phyloP scores from a whole-genome alignment of 139 green algal species.

The Penium margaritaceum region DNA sequence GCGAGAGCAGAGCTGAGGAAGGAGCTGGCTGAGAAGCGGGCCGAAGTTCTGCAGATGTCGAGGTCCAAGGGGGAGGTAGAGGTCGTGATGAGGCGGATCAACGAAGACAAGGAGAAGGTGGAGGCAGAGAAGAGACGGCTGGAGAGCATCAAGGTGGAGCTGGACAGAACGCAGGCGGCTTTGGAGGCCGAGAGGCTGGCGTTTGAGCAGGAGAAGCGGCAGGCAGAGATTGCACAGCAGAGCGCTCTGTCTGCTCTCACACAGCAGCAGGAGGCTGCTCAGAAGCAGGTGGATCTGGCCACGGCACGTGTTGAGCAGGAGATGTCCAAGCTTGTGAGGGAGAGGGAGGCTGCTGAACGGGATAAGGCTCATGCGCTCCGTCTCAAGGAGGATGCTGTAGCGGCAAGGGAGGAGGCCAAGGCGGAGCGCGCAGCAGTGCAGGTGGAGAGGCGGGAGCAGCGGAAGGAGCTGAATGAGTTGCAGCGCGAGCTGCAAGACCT shows the following conservation, averaged over 20 bases:
- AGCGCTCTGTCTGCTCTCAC: neutral
- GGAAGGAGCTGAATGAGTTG: too few relatives aligned
- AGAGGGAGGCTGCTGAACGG: neutral
- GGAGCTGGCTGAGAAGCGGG: neutral
- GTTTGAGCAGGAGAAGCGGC: neutral
- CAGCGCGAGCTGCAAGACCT: too few relatives aligned
- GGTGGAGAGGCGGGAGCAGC: neutral
- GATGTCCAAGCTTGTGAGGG: neutral
- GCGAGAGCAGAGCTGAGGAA: neutral
- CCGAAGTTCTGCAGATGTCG: neutral
- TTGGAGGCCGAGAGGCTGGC: neutral
- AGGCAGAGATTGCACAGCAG: neutral
- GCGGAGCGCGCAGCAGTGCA: neutral
- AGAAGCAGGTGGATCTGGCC: too few relatives aligned
- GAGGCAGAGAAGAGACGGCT: neutral
- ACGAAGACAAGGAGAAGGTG: neutral
- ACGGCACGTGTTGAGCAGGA: conserved; percentile 4
- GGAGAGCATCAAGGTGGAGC: neutral
- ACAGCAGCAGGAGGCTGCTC: neutral
- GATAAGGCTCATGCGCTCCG: neutral
- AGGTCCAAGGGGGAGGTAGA: neutral
- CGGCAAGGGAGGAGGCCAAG: neutral
- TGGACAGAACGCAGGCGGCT: neutral
- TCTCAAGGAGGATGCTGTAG: too few relatives aligned
- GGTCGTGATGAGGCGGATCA: neutral